phyloP scores from a whole-genome alignment of 2,329 filamentous ascomycete species.

The Verticillium isaacii region DNA sequence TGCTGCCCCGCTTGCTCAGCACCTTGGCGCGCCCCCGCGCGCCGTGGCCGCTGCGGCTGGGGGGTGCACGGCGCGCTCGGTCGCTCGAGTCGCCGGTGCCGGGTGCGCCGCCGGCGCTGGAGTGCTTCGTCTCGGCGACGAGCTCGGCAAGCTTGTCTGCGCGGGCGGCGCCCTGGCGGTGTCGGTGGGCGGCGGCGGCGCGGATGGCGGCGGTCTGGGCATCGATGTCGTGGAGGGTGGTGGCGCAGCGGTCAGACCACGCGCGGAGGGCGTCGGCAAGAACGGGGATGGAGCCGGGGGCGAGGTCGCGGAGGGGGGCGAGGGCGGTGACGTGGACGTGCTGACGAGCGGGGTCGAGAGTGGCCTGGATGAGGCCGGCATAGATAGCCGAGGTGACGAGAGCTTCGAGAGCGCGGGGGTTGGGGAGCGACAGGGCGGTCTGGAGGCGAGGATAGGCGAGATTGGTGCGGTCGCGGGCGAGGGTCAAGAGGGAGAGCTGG shows the following conservation, averaged over 20 bases:
- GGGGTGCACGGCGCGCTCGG: slow-evolving; percentile 12
- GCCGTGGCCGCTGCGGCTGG: slow-evolving; percentile 7
- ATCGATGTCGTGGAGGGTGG: slow-evolving; percentile 71
- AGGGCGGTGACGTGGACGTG: slow-evolving; percentile 75
- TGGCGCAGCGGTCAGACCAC: slow-evolving; percentile 76
- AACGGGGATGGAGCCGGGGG: slow-evolving; percentile 63
- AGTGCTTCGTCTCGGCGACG: slow-evolving; percentile 33
- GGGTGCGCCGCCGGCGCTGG: not conserved
- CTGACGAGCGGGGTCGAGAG: slow-evolving; percentile 73
- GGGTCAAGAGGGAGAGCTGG: slow-evolving; percentile 81
- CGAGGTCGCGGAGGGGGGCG: slow-evolving; percentile 80
- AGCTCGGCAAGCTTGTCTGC: slow-evolving; percentile 43
- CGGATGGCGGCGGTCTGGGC: slow-evolving; percentile 66
- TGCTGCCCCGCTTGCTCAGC: slow-evolving; percentile 12
- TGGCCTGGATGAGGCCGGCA: slow-evolving; percentile 73
- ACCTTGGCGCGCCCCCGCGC: slow-evolving; percentile 13
- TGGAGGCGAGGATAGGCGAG: slow-evolving; percentile 72
- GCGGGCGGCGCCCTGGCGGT: slow-evolving; percentile 42
- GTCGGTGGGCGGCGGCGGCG: slow-evolving; percentile 47
- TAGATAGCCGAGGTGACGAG: slow-evolving; percentile 87
- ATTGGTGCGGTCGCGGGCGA: slow-evolving; percentile 62
- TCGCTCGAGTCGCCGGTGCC: not conserved
- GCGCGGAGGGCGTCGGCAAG: slow-evolving; percentile 65
- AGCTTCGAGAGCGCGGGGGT: slow-evolving; percentile 70
- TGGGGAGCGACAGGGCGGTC: slow-evolving; percentile 59